phyloP scores from a whole-genome alignment of 2,329 filamentous ascomycete species.

The Mariannaea elegans region DNA sequence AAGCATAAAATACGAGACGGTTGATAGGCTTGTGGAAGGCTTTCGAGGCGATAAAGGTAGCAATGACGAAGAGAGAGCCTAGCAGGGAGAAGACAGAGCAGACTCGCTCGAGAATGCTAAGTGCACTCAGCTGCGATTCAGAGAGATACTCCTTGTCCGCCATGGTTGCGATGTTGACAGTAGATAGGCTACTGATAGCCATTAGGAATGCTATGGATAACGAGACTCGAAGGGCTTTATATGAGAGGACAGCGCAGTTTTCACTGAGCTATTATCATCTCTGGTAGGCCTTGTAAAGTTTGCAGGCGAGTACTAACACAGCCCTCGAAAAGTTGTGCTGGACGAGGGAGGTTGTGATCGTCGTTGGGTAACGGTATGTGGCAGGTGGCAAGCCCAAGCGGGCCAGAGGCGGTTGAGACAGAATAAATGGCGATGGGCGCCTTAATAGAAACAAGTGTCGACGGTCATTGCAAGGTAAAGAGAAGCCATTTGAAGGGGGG shows the following conservation, averaged over 20 bases:
- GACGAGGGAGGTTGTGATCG: neutral
- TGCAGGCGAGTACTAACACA: no score
- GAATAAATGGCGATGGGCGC: slow-evolving; percentile 7
- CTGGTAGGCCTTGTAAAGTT: neutral
- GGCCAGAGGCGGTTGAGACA: neutral
- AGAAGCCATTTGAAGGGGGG: slow-evolving; percentile 23
- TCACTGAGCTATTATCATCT: slow-evolving; percentile 8
- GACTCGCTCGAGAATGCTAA: slow-evolving; percentile 71
- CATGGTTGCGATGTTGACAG: slow-evolving; percentile 26
- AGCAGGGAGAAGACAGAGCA: slow-evolving; percentile 76
- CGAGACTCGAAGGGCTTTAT: neutral
- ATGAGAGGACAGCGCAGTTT: neutral
- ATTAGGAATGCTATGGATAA: neutral
- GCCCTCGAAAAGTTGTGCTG: neutral
- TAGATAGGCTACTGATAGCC: neutral
- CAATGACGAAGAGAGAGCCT: slow-evolving; percentile 76
- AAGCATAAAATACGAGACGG: slow-evolving; percentile 83
- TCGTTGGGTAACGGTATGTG: neutral
- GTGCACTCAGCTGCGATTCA: slow-evolving; percentile 58
- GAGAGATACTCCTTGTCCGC: slow-evolving; percentile 20
- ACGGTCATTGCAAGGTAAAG: slow-evolving; percentile 23
- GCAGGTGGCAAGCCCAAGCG: neutral
- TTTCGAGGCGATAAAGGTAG: slow-evolving; percentile 73
- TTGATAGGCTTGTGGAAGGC: slow-evolving; percentile 89
- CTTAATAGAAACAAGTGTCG: slow-evolving; percentile 16